Percentiles rank a stretch among this genome's conserved stretches.
Evolutionary conservation across 2,329 filamentous ascomycete genomes (phyloP).

Genomic region (Venturia carpophila): DNA sequence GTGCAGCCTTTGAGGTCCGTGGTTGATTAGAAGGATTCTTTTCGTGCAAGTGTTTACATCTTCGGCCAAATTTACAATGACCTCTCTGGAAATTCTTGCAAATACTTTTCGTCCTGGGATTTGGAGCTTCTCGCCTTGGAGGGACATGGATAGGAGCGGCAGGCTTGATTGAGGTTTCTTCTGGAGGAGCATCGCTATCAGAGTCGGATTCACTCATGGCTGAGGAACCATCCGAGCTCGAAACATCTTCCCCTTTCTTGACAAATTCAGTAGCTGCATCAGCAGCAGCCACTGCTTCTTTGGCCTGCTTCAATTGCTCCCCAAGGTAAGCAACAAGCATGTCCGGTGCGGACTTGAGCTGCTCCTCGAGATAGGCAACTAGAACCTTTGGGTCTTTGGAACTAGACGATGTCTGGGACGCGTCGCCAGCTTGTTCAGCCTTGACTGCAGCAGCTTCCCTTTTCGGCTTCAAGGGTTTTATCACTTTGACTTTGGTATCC

Average conservation of each 20-base stretch:
- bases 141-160: neutral
- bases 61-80: conserved; percentile 8
- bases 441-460: conserved; percentile 24
- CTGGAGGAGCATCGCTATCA: conserved; percentile 16
- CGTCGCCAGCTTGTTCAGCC: conserved; percentile 21
- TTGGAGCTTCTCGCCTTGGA: neutral
- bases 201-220: conserved; percentile 13
- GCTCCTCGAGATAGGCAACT: neutral
- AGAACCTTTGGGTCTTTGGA: conserved; percentile 3
- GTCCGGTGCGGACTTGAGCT: neutral
- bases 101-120: neutral
- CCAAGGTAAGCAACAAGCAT: conserved; percentile 14
- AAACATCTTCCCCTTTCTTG: neutral
- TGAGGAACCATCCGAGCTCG: conserved; percentile 8
- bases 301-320: conserved; percentile 13
- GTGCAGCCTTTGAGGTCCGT: neutral
- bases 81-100: conserved; percentile 15
- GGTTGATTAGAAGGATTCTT: neutral
- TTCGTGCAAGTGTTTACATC: conserved; percentile 5
- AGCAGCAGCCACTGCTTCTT: conserved; percentile 12
- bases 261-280: neutral
- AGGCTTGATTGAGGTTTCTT: conserved; percentile 13
- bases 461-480: conserved; percentile 24
- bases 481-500: conserved; percentile 19
- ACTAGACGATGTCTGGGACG: neutral